Conservation (phyloP, 192 early-diverging fungal species). For the Entrophospora sp. region DNA sequence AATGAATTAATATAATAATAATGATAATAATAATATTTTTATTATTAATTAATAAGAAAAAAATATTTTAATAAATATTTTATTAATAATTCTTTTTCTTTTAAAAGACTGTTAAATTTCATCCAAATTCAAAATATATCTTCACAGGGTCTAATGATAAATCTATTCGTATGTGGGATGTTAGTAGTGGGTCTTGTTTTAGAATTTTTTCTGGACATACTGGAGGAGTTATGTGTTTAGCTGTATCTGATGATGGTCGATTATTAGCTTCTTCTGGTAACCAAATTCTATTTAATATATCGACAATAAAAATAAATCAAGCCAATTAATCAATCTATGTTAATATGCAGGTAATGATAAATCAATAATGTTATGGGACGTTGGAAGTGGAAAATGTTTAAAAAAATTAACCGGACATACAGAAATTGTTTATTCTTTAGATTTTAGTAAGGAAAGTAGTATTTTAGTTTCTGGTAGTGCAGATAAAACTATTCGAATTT, state of each 20-base stretch:
- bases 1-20: too few species aligned
- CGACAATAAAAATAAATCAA: neutral
- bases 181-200: conserved; percentile 81
- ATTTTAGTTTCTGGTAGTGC: too few species aligned
- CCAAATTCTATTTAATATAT: neutral
- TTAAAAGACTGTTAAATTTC: conserved; percentile 88
- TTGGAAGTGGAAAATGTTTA: conserved; percentile 72
- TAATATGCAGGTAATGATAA: conserved; percentile 52
- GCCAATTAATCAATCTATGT: too few species aligned
- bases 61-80: too few species aligned
- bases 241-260: conserved; percentile 86
- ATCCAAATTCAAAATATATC: conserved; percentile 91
- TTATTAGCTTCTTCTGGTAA: conserved; percentile 80
- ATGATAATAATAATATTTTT: too few species aligned
- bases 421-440: too few species aligned
- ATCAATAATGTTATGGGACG: conserved; percentile 84
- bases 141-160: conserved; percentile 86
- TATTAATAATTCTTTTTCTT: too few species aligned
- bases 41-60: too few species aligned
- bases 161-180: conserved; percentile 84
- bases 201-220: conserved; percentile 82
- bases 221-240: conserved; percentile 74
- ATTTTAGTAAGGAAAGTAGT: too few species aligned
- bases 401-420: conserved; percentile 81
- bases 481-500: too few species aligned